A percentile compares a stretch with the other conserved stretches of the same genome.
phyloP scores from a whole-genome alignment of 1,284 basidiomycete genomes.

The Ceratobasidium sp. region DNA sequence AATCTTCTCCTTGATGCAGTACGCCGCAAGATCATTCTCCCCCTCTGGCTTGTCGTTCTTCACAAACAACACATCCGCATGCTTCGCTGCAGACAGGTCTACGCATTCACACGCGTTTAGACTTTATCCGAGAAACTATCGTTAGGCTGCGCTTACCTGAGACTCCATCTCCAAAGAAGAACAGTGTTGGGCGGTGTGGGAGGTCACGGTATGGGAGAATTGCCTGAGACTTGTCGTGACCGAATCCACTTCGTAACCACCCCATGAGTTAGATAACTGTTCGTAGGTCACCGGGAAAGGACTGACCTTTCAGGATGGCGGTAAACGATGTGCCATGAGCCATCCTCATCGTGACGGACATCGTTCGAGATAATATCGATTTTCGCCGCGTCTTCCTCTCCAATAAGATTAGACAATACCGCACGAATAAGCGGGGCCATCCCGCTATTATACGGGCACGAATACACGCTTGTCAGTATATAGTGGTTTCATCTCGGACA shows the following conservation, averaged over 20 bases:
- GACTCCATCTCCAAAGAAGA: constrained; percentile 97
- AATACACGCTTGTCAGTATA: background rate
- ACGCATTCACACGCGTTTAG: constrained; percentile 31
- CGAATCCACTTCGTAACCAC: constrained; percentile 68
- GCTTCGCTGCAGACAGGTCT: constrained; percentile 90
- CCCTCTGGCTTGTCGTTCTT: constrained; percentile 77
- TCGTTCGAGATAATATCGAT: constrained; percentile 94
- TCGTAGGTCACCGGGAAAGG: background rate
- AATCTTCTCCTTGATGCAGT: constrained; percentile 76
- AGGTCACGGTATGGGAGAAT: constrained; percentile 86
- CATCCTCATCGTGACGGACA: constrained; percentile 70
- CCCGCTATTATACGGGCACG: constrained; percentile 64
- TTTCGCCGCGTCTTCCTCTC: constrained; percentile 72
- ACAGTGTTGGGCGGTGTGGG: constrained; percentile 76
- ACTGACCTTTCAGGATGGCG: constrained; percentile 84
- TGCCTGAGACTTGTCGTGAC: constrained; percentile 93
- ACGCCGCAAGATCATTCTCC: constrained; percentile 85
- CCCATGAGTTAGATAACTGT: background rate
- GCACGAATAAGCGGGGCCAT: constrained; percentile 93
- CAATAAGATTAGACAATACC: constrained; percentile 81
- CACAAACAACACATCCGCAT: constrained; percentile 91
- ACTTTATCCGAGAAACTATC: constrained; percentile 87
- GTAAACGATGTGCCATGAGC: constrained; percentile 86
- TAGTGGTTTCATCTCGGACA: constrained; percentile 15
- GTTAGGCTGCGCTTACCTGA: constrained; percentile 66